Base-by-base conservation (phyloP, 306 rosid species). In the Malus fusca region DNA sequence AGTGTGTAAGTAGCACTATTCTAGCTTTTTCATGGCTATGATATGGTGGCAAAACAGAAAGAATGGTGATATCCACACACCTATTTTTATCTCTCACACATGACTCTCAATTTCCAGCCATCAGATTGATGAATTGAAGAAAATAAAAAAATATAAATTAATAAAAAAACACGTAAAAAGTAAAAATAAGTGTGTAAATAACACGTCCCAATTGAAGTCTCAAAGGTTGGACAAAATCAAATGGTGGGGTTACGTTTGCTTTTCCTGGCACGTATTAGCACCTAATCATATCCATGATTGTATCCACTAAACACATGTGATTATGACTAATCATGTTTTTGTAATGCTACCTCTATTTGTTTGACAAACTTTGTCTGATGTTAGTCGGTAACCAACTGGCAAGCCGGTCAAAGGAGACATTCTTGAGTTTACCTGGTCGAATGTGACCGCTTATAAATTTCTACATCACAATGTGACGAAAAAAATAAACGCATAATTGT, bases 241-340 rank as follows among this genome's bases (percentile, higher is more conserved):
- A 63, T 83, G 85, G 84, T 78, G 64, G 85, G 92, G 81, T 68
- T 75, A 17, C 8, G 8, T 64, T 53, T 73, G 61, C 72, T 73
- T 68, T 84, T 18, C 67, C 79, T 84, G 53, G 80, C 89, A 81
- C 80, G 80, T 81, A 81, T 84, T 51, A 68, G 79, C 77, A 82
- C 85, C 81, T 67, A 56, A 80, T 78, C 51, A 43, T 66, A 43
- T 77, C 65, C 69, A 81, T 88, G 75, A 83, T 83, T 83, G 68
- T 68, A 86, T 59, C 83, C 85, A 78, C 80, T 71, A 44, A 71
- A 73, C 21, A 31, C 71, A n/a, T 48, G 61, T 55, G 68, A 77
- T 80, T 66, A 66, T 69, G 61, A 4, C 59, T 22, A 52, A 73
- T 59, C 70, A 69, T 6, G 61, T 23, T 22, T 23, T 68, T 37